phyloP scores from a whole-genome alignment of 2,329 filamentous ascomycete genomes.

The Exophiala calicioides region DNA sequence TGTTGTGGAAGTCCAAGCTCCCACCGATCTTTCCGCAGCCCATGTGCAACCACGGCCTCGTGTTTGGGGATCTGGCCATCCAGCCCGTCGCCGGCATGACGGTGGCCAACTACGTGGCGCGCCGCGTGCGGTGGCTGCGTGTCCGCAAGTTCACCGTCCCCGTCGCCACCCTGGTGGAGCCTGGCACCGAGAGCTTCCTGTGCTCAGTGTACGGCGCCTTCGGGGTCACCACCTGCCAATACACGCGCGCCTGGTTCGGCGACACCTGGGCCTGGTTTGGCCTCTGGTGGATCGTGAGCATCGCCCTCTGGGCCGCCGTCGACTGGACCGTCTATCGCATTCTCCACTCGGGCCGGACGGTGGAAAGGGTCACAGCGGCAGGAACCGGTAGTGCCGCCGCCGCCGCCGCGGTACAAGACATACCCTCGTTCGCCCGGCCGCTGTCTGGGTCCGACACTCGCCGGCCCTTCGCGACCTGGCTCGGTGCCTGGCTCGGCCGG shows the following conservation, averaged over 20 bases:
- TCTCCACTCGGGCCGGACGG: slow-evolving; percentile 70
- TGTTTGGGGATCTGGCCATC: slow-evolving; percentile 81
- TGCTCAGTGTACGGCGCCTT: slow-evolving; percentile 81
- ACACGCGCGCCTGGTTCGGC: slow-evolving; percentile 50
- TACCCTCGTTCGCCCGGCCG: slow-evolving; percentile 69
- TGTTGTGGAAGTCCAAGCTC: slow-evolving; percentile 74
- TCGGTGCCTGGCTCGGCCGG: slow-evolving; percentile 79
- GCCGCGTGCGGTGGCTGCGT: slow-evolving; percentile 84
- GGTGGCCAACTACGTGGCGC: slow-evolving; percentile 72
- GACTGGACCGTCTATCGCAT: slow-evolving; percentile 74
- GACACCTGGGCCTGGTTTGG: slow-evolving; percentile 69
- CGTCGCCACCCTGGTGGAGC: slow-evolving; percentile 85
- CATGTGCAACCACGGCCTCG: slow-evolving; percentile 74
- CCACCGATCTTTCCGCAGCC: slow-evolving; percentile 44
- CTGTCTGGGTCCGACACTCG: slow-evolving; percentile 3
- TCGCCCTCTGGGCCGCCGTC: slow-evolving; percentile 69
- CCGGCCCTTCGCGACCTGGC: slow-evolving; percentile 69
- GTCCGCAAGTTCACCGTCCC: slow-evolving; percentile 94
- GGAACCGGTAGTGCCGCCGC: too few relatives aligned
- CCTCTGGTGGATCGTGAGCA: slow-evolving; percentile 65
- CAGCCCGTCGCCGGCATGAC: slow-evolving; percentile 87
- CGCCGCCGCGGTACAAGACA: too few relatives aligned
- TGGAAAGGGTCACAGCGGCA: slow-evolving; percentile 49
- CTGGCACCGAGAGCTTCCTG: slow-evolving; percentile 83
- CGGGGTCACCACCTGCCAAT: slow-evolving; percentile 70